Evolutionary conservation across 176 grass and related monocot genomes (phyloP).

Genomic region (Carex myosuroides): DNA sequence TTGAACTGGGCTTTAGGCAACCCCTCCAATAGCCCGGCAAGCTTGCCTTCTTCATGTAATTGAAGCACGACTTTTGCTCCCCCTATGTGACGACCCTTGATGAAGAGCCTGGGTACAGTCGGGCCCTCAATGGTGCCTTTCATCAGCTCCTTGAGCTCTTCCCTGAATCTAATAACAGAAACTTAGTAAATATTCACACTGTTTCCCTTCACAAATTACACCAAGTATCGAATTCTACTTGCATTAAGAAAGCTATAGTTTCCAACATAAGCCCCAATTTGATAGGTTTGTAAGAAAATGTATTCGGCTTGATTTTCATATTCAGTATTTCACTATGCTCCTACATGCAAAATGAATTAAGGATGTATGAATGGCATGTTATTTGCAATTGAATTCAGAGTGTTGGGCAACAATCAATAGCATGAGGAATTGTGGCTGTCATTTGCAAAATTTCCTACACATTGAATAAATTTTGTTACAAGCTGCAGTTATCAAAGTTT

Average conservation of each 20-base stretch:
- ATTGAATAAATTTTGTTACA: background rate
- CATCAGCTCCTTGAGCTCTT: constrained; percentile 37
- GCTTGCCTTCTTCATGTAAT: constrained; percentile 47
- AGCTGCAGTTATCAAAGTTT: background rate
- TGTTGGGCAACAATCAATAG: background rate
- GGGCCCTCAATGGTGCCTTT: background rate
- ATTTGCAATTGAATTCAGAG: background rate
- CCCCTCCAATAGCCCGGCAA: constrained; percentile 40
- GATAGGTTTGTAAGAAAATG: background rate
- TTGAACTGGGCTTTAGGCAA: constrained; percentile 28
- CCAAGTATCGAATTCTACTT: background rate
- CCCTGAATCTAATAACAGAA: constrained; percentile 31
- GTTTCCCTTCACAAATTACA: background rate
- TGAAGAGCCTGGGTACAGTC: constrained; percentile 39
- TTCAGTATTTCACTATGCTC: background rate
- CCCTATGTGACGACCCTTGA: constrained; percentile 41
- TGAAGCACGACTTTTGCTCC: constrained; percentile 39
- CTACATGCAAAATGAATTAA: background rate
- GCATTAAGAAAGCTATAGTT: background rate
- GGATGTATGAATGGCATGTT: background rate
- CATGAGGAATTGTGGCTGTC: background rate
- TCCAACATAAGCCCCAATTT: background rate
- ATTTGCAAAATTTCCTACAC: background rate
- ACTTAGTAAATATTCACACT: background rate
- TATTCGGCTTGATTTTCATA: background rate